A percentile compares a stretch with the other conserved stretches of the same genome.
Conservation (phyloP, 805 yeast species). For the Starmerella sp. region DNA sequence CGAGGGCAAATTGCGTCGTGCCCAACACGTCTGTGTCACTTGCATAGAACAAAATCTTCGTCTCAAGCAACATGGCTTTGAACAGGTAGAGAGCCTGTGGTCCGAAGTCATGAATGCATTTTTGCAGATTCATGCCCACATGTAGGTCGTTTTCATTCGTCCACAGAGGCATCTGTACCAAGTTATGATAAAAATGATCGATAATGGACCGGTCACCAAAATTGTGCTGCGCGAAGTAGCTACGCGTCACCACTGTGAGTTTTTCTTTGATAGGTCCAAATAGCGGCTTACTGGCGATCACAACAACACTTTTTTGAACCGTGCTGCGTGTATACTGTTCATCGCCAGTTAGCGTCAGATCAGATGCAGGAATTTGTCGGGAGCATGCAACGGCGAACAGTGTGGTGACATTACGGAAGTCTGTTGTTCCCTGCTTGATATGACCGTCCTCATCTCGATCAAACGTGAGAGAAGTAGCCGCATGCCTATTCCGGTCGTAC, state of each 20-base stretch:
- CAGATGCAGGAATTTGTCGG: conserved; percentile 60
- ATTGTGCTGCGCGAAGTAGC: conserved; percentile 71
- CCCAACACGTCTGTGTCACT: conserved; percentile 71
- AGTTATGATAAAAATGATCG: conserved; percentile 56
- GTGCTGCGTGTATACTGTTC: conserved; percentile 71
- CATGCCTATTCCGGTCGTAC: conserved; percentile 45
- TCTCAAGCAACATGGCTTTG: conserved; percentile 69
- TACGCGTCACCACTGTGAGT: conserved; percentile 74
- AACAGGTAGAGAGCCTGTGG: conserved; percentile 52
- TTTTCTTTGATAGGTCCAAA: conserved; percentile 80
- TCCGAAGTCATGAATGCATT: conserved; percentile 48
- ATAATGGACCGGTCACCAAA: conserved; percentile 61
- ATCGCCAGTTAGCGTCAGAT: conserved; percentile 38
- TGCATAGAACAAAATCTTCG: conserved; percentile 62
- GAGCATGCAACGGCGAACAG: conserved; percentile 93
- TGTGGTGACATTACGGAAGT: conserved; percentile 43
- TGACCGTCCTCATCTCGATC: conserved; percentile 31
- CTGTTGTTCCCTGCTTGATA: conserved; percentile 32
- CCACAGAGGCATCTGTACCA: conserved; percentile 28
- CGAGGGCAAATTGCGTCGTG: conserved; percentile 68
- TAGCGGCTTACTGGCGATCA: conserved; percentile 75
- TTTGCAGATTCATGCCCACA: conserved; percentile 63
- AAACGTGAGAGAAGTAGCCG: conserved; percentile 36
- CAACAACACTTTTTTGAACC: conserved; percentile 83
- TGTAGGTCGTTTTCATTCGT: conserved; percentile 49